A percentile compares a stretch with the other conserved stretches of the same genome.
Conservation (phyloP, 1,284 basidiomycete species). For the Dichomitus squalens region DNA sequence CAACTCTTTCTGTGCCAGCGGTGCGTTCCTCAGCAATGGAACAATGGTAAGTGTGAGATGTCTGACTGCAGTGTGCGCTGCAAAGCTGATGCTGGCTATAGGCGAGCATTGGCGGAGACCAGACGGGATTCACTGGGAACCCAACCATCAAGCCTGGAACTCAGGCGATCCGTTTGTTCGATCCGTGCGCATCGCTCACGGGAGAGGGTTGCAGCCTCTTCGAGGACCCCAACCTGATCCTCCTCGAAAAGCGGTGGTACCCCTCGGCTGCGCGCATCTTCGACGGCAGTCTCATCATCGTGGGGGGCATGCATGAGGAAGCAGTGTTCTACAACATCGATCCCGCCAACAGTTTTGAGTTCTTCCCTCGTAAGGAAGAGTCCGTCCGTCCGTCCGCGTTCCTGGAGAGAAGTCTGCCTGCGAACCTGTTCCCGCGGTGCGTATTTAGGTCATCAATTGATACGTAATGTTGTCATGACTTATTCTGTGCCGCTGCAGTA, state of each 20-base stretch:
- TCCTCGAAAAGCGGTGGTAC: conserved; percentile 43
- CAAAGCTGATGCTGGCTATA: conserved; percentile 8
- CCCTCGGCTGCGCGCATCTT: conserved; percentile 42
- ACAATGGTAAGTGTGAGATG: conserved; percentile 38
- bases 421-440: conserved; percentile 27
- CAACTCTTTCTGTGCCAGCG: conserved; percentile 29
- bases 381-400: conserved; percentile 47
- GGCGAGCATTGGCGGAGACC: conserved; percentile 46
- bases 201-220: conserved; percentile 40
- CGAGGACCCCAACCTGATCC: conserved; percentile 39
- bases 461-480: not conserved
- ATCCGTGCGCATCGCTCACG: conserved; percentile 35
- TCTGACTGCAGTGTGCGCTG: too few species aligned
- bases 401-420: conserved; percentile 32
- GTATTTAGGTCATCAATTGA: not conserved
- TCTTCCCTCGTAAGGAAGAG: conserved; percentile 52
- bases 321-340: conserved; percentile 42
- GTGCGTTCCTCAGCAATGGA: conserved; percentile 44
- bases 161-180: conserved; percentile 37
- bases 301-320: conserved; percentile 40
- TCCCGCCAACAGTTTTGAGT: conserved; percentile 52
- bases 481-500: conserved; percentile 5
- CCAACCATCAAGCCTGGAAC: conserved; percentile 26
- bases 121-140: conserved; percentile 42
- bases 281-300: conserved; percentile 43